A percentile compares a stretch with the other conserved stretches of the same genome.
phyloP scores from a whole-genome alignment of 1,139 yeast species.

The Debaryomycetaceae sp. region DNA sequence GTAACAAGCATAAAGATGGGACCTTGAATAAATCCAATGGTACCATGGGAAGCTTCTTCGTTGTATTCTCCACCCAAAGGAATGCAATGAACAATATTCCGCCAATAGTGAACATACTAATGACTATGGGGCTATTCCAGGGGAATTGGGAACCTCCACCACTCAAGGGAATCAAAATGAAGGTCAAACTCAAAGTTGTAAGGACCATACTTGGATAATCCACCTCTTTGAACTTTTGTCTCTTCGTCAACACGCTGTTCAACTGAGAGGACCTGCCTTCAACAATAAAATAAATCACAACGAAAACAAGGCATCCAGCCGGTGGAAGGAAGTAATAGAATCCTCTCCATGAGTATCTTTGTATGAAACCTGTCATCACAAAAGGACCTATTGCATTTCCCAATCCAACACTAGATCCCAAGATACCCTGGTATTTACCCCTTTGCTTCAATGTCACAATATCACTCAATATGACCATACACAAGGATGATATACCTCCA shows the following conservation, averaged over 20 bases:
- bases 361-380: constrained; percentile 48
- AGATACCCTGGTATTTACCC: constrained; percentile 45
- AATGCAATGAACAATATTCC: constrained; percentile 39
- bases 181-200: constrained; percentile 41
- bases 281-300: constrained; percentile 24
- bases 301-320: constrained; percentile 26
- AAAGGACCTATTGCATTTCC: constrained; percentile 60
- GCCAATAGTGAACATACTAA: constrained; percentile 47
- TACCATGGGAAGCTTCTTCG: constrained; percentile 52
- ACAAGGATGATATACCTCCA: constrained; percentile 41
- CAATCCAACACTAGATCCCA: constrained; percentile 51
- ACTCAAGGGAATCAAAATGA: constrained; percentile 47
- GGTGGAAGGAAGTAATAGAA: constrained; percentile 49
- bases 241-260: constrained; percentile 21
- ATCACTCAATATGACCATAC: constrained; percentile 43
- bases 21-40: constrained; percentile 47
- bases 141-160: constrained; percentile 55
- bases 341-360: constrained; percentile 47
- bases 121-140: constrained; percentile 50
- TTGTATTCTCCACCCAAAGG: constrained; percentile 45
- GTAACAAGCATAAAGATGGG: constrained; percentile 36
- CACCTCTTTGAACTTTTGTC: constrained; percentile 36
- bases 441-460: constrained; percentile 40
- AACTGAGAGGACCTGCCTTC: constrained; percentile 6
- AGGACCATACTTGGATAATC: constrained; percentile 49